A percentile compares a stretch with the other conserved stretches of the same genome.
These are phyloP conservation scores for Dendrobium catenatum DNA, from an alignment of 106 monocot species.

Conservation along the genomic window DNA sequence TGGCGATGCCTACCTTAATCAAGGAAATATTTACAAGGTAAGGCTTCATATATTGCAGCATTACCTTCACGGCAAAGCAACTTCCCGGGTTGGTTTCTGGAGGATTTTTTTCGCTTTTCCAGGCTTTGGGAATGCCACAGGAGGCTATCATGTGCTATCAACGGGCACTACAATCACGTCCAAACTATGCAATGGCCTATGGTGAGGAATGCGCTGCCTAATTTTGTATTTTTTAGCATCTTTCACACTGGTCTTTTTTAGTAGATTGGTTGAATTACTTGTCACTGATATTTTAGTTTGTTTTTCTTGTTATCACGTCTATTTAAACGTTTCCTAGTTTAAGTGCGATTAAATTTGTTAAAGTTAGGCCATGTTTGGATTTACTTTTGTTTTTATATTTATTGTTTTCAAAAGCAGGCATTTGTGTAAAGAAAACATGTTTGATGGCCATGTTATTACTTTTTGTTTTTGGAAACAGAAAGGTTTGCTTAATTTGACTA, in stretches of 20 bases:
- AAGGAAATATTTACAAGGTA: slow-evolving; percentile 96
- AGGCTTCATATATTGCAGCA: slow-evolving; percentile 26
- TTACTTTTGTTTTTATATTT: background rate
- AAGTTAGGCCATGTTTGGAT: background rate
- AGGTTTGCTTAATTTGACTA: background rate
- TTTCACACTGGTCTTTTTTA: background rate
- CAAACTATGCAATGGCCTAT: slow-evolving; percentile 73
- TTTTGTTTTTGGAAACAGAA: too few relatives aligned
- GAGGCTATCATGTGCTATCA: slow-evolving; percentile 91
- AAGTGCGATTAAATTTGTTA: background rate
- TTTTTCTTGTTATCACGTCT: background rate
- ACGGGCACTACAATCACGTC: slow-evolving; percentile 63
- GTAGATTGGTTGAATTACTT: background rate
- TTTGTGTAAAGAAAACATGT: too few relatives aligned
- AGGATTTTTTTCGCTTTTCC: slow-evolving; percentile 50
- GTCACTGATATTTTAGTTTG: background rate
- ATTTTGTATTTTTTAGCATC: background rate
- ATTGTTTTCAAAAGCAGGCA: background rate
- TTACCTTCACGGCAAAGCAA: slow-evolving; percentile 13
- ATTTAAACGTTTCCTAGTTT: background rate
- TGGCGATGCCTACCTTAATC: slow-evolving; percentile 81
- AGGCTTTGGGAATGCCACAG: slow-evolving; percentile 87
- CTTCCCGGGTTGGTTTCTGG: slow-evolving; percentile 14
- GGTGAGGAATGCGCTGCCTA: slow-evolving; percentile 32
- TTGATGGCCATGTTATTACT: too few relatives aligned